A percentile compares a stretch with the other conserved stretches of the same genome.
Conservation (phyloP, 345 rosid genomes). For the Arabidopsis arenosa region DNA sequence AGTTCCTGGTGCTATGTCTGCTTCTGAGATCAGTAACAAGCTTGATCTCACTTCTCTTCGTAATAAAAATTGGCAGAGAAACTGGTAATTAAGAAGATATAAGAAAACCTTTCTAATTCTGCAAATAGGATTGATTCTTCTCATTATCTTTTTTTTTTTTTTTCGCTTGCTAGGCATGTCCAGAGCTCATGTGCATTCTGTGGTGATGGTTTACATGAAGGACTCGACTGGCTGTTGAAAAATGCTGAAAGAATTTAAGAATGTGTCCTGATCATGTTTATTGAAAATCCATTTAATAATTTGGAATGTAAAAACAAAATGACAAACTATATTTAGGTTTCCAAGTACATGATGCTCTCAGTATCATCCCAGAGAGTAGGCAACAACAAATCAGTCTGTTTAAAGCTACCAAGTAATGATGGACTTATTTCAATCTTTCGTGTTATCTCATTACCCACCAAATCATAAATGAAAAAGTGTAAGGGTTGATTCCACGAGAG, state of each 20-base stretch:
- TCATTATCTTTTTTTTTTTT: background rate
- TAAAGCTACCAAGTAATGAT: too few species aligned
- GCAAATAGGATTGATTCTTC: slow-evolving; percentile 1
- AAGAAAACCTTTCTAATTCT: background rate
- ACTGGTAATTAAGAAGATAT: slow-evolving; percentile 27
- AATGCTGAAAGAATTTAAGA: slow-evolving; percentile 70
- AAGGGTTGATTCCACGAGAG: too few species aligned
- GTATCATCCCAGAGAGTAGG: too few species aligned
- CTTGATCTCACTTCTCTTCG: slow-evolving; percentile 66
- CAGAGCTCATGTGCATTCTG: slow-evolving; percentile 88
- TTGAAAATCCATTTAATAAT: too few species aligned
- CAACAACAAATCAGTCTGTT: too few species aligned
- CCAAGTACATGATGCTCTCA: too few species aligned
- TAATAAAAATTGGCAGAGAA: slow-evolving; percentile 56
- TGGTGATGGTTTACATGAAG: slow-evolving; percentile 84
- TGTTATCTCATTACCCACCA: too few species aligned
- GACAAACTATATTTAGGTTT: too few species aligned
- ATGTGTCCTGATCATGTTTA: too few species aligned
- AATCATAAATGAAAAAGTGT: too few species aligned
- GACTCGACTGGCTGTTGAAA: slow-evolving; percentile 87
- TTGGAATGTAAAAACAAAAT: too few species aligned
- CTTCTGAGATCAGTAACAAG: slow-evolving; percentile 67
- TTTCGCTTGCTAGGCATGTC: slow-evolving; percentile 62
- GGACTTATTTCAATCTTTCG: too few species aligned
- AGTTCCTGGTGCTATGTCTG: slow-evolving; percentile 70